Percentiles rank a stretch among this genome's conserved stretches.
Conservation (phyloP, 768 basidiomycete species). For the Clathrus columnatus region DNA sequence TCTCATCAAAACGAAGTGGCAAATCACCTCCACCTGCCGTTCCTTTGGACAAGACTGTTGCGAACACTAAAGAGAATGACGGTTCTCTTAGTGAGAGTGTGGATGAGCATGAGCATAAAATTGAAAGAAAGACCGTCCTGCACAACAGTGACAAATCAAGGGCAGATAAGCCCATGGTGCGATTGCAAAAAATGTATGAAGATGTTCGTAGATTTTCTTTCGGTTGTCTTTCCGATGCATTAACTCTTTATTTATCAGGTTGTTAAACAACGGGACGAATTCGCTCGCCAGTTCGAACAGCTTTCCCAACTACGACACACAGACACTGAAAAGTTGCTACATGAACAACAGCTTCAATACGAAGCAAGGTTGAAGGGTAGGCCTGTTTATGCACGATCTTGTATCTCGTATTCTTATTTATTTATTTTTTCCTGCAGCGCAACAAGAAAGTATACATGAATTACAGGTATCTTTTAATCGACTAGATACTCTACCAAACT, state of each 20-base stretch:
- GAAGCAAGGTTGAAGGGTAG: slow-evolving; percentile 46
- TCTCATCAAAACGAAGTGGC: neutral
- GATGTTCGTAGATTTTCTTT: slow-evolving; percentile 5
- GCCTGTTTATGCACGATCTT: slow-evolving; percentile 9
- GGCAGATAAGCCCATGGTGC: slow-evolving; percentile 10
- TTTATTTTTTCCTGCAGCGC: slow-evolving; percentile 32
- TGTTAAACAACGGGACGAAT: slow-evolving; percentile 34
- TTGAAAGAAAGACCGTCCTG: neutral
- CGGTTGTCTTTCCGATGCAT: neutral
- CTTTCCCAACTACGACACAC: slow-evolving; percentile 48
- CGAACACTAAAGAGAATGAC: neutral
- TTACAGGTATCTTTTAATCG: slow-evolving; percentile 46
- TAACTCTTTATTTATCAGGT: slow-evolving; percentile 22
- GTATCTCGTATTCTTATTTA: neutral
- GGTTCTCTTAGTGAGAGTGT: neutral
- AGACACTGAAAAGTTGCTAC: slow-evolving; percentile 52
- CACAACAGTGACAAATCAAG: neutral
- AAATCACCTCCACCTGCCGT: neutral
- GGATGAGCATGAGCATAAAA: neutral
- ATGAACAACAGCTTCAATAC: slow-evolving; percentile 40
- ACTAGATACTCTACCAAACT: slow-evolving; percentile 44
- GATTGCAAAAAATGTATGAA: slow-evolving; percentile 3
- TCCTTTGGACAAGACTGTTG: neutral
- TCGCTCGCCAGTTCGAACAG: slow-evolving; percentile 52
- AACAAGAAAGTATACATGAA: slow-evolving; percentile 46